A percentile compares a stretch with the other conserved stretches of the same genome.
Evolutionary conservation across 1,284 basidiomycete species (phyloP).

Genomic region (Ganoderma multipileum): DNA sequence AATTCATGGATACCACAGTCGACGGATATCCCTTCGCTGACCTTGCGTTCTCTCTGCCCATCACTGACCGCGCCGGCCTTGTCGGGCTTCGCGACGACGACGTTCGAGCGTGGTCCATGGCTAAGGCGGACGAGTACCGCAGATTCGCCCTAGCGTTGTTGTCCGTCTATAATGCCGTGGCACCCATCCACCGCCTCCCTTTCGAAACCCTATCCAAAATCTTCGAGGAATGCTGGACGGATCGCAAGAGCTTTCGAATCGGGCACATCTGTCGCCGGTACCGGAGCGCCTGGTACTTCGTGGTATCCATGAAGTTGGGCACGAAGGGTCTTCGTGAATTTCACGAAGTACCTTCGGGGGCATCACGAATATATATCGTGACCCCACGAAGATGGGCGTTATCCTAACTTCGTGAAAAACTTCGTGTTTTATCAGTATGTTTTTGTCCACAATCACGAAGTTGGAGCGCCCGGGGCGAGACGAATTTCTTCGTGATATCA

Average conservation of each 20-base stretch:
- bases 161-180: not conserved
- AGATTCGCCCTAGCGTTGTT: conserved; percentile 1
- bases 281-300: not conserved
- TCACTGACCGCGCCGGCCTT: not conserved
- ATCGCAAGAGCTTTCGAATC: not conserved
- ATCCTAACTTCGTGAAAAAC: conserved; percentile 10
- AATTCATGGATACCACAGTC: too few species aligned
- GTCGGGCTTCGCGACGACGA: not conserved
- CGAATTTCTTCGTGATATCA: too few species aligned
- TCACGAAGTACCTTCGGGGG: not conserved
- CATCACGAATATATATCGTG: not conserved
- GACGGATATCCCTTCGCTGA: too few species aligned
- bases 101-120: not conserved
- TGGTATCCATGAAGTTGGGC: not conserved
- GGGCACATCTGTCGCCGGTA: too few species aligned
- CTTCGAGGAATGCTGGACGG: not conserved
- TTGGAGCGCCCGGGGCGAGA: too few species aligned
- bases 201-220: not conserved
- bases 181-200: conserved; percentile 6
- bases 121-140: conserved; percentile 1
- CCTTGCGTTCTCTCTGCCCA: not conserved
- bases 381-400: not conserved
- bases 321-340: not conserved
- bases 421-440: not conserved
- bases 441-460: not conserved